Conservation (phyloP, 2,329 filamentous ascomycete genomes). For the Tolypocladium ophioglossoides region DNA sequence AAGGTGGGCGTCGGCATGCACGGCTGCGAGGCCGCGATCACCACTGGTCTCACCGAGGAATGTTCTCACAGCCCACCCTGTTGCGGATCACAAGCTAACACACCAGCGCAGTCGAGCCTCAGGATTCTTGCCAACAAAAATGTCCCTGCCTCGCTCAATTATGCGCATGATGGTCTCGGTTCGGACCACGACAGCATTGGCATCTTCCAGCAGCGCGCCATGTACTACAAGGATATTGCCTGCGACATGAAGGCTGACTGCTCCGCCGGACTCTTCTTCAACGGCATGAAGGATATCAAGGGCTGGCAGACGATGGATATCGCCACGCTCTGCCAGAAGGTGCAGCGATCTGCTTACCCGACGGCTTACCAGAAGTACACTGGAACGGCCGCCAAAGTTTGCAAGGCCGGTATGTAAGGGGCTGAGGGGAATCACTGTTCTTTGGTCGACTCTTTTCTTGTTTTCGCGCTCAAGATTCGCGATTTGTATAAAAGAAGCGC, state of each 20-base stretch:
- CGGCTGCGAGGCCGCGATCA: not conserved
- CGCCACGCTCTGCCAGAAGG: not conserved
- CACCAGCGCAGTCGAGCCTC: not conserved
- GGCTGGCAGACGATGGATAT: slow-evolving; percentile 4
- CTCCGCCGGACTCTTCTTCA: slow-evolving; percentile 5
- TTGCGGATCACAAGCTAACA: not conserved
- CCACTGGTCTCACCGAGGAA: not conserved
- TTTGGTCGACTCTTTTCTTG: not conserved
- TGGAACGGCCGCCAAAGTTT: not conserved
- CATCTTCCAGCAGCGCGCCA: slow-evolving; percentile 7
- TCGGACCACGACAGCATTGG: slow-evolving; percentile 6
- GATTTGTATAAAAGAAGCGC: not conserved
- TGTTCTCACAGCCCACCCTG: not conserved
- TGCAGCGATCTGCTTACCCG: not conserved
- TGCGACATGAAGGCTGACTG: slow-evolving; percentile 7
- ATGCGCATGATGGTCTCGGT: slow-evolving; percentile 3
- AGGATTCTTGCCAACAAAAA: slow-evolving; percentile 2
- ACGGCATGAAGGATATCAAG: not conserved
- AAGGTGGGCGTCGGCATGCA: not conserved
- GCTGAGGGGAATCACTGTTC: not conserved
- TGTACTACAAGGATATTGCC: slow-evolving; percentile 4
- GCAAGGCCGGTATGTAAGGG: not conserved
- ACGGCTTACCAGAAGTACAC: not conserved
- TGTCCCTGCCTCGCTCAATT: slow-evolving; percentile 3
- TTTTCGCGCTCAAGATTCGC: not conserved